These are phyloP conservation scores for Colletotrichum truncatum DNA, from an alignment of 2,329 filamentous ascomycete genomes.

Conservation along the genomic window DNA sequence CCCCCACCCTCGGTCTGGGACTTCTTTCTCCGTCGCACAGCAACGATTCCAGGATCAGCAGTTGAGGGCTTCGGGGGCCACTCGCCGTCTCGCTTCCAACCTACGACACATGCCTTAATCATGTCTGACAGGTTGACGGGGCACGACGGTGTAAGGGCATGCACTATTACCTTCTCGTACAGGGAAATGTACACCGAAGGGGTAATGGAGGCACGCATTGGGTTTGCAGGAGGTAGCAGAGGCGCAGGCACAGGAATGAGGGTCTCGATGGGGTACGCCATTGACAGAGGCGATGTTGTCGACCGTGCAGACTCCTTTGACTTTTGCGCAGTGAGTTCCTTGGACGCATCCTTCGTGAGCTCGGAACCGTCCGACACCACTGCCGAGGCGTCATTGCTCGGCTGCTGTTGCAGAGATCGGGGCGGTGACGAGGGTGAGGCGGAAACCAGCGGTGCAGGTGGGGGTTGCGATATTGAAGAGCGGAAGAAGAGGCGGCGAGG, in stretches of 20 bases:
- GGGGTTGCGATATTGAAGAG: slow-evolving; percentile 52
- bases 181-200: slow-evolving; percentile 81
- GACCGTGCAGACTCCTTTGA: slow-evolving; percentile 45
- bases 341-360: slow-evolving; percentile 46
- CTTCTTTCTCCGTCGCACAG: slow-evolving; percentile 51
- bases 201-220: slow-evolving; percentile 80
- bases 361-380: slow-evolving; percentile 54
- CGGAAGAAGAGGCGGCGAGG: slow-evolving; percentile 61
- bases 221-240: slow-evolving; percentile 77
- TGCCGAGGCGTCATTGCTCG: slow-evolving; percentile 43
- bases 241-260: slow-evolving; percentile 79
- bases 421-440: slow-evolving; percentile 33
- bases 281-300: slow-evolving; percentile 30
- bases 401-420: slow-evolving; percentile 26
- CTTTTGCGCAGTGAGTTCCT: slow-evolving; percentile 41
- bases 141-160: slow-evolving; percentile 82
- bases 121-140: slow-evolving; percentile 89
- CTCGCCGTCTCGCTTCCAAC: slow-evolving; percentile 93
- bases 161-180: slow-evolving; percentile 87
- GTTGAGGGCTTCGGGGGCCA: slow-evolving; percentile 79
- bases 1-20: slow-evolving; percentile 30
- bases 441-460: slow-evolving; percentile 38
- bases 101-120: slow-evolving; percentile 81
- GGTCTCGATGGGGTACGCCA: slow-evolving; percentile 62
- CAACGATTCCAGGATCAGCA: slow-evolving; percentile 51